A percentile compares a stretch with the other conserved stretches of the same genome.
Conservation (phyloP, 148 eudicot genomes). For the Beta vulgaris region DNA sequence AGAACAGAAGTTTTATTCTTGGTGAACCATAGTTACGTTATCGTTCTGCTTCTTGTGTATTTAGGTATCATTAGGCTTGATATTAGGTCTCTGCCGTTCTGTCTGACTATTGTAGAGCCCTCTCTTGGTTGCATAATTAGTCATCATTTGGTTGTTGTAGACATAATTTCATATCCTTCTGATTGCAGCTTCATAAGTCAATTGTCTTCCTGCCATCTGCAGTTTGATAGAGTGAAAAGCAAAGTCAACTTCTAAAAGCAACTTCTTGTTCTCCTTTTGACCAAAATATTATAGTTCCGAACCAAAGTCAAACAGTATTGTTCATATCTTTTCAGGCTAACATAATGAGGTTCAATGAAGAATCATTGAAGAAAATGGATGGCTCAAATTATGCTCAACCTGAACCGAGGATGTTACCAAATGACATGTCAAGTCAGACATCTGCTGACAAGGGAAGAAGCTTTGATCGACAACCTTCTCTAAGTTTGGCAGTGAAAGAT, state of each 20-base stretch:
- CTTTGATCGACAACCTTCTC: slow-evolving; percentile 28
- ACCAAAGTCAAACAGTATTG: slow-evolving; percentile 1
- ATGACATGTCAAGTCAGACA: slow-evolving; percentile 25
- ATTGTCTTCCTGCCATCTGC: not conserved
- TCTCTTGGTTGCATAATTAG: not conserved
- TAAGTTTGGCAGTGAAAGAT: slow-evolving; percentile 43
- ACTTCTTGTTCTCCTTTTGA: not conserved
- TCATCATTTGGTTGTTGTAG: not conserved
- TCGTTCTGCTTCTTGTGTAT: not conserved
- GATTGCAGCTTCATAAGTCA: too few species aligned
- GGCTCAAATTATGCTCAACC: slow-evolving; percentile 35
- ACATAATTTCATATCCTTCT: too few species aligned
- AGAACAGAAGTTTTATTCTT: not conserved
- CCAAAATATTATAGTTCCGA: not conserved
- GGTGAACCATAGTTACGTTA: not conserved
- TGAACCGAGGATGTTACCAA: slow-evolving; percentile 37
- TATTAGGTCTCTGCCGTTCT: not conserved
- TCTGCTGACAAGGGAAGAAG: slow-evolving; percentile 22
- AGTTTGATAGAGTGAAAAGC: not conserved
- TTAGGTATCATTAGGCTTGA: too few species aligned
- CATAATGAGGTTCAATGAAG: slow-evolving; percentile 81
- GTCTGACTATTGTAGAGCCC: not conserved
- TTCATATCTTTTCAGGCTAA: slow-evolving; percentile 63
- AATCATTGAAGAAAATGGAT: slow-evolving; percentile 60
- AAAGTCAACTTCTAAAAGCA: not conserved